phyloP scores from a whole-genome alignment of 305 asterid species.

The Fraxinus nigra region DNA sequence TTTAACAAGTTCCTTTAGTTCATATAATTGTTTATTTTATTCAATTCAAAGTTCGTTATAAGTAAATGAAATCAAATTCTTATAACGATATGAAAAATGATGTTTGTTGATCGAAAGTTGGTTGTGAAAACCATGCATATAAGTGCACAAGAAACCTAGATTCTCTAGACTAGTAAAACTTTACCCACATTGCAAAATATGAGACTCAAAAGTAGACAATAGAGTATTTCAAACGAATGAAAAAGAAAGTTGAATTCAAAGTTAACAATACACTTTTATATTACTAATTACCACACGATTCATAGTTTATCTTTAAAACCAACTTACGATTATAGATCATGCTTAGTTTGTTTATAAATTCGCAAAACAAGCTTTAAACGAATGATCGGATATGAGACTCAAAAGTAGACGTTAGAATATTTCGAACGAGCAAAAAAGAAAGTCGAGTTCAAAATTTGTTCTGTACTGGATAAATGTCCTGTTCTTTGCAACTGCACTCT shows the following conservation, averaged over 20 bases:
- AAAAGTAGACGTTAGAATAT: neutral
- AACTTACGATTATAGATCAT: neutral
- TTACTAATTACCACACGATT: neutral
- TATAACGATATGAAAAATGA: neutral
- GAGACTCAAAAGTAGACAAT: neutral
- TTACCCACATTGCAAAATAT: neutral
- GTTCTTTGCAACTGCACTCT: constrained; percentile 43
- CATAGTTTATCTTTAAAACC: neutral
- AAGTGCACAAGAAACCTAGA: neutral
- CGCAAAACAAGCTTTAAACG: neutral
- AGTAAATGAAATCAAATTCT: neutral
- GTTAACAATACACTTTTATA: neutral
- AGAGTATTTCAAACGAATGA: neutral
- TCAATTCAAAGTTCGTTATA: neutral
- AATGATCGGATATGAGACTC: neutral
- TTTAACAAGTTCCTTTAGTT: neutral
- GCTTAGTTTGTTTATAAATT: neutral
- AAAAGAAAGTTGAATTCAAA: neutral
- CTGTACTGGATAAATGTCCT: constrained; percentile 35
- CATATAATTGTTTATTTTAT: neutral
- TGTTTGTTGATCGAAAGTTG: neutral
- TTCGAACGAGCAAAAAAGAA: constrained; percentile 37
- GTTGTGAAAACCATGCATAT: neutral
- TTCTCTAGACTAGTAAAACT: neutral
- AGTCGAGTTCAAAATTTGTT: constrained; percentile 32